These are phyloP conservation scores for Metschnikowia kofuensis DNA, from an alignment of 805 yeast genomes.

Conservation along the genomic window DNA sequence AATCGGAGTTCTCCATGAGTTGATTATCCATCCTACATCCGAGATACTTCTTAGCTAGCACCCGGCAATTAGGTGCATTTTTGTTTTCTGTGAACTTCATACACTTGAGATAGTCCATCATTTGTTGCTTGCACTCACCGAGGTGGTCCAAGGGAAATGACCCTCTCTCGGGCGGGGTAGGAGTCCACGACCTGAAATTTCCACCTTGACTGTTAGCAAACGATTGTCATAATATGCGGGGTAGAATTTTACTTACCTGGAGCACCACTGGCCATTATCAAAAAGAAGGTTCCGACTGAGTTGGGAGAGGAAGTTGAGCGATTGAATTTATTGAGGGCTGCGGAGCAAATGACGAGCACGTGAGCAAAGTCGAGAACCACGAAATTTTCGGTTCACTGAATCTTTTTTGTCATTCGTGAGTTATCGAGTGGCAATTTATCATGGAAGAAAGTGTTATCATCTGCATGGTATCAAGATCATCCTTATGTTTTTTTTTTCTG, in stretches of 20 bases:
- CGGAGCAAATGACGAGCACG: background rate
- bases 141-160: slow-evolving; percentile 92
- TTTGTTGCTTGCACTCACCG: slow-evolving; percentile 75
- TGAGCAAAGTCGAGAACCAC: background rate
- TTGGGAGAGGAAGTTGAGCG: background rate
- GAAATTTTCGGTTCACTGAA: background rate
- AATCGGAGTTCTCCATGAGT: slow-evolving; percentile 40
- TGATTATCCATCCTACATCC: slow-evolving; percentile 84
- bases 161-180: slow-evolving; percentile 95
- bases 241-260: slow-evolving; percentile 17
- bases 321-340: background rate
- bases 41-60: slow-evolving; percentile 76
- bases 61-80: slow-evolving; percentile 88
- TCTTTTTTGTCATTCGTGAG: no score
- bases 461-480: no score
- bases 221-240: background rate
- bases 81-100: slow-evolving; percentile 72
- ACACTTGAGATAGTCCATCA: slow-evolving; percentile 76
- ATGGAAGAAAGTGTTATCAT: background rate
- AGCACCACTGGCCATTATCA: slow-evolving; percentile 20
- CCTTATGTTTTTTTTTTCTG: no score
- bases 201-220: slow-evolving; percentile 17
- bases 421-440: background rate
- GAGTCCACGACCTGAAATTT: slow-evolving; percentile 45
- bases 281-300: background rate